Percentiles rank a stretch among this genome's conserved stretches.
Evolutionary conservation across 2,329 filamentous ascomycete genomes (phyloP).

Genomic region (Calonectria montana): DNA sequence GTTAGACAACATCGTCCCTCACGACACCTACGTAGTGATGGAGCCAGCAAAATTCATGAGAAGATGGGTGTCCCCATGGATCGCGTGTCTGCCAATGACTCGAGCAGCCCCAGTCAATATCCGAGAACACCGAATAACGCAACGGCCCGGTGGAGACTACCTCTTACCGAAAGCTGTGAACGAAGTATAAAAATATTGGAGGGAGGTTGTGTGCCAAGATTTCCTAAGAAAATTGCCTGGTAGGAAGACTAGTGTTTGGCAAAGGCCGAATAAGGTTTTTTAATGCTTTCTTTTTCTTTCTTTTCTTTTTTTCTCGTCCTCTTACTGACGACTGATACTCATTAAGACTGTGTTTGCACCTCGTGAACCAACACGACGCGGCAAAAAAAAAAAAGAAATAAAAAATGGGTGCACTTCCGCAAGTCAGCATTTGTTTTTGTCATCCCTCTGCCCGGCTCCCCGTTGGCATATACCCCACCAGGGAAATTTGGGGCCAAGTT

Average conservation of each 20-base stretch:
- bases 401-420: background rate
- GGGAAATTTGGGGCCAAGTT: constrained; percentile 7
- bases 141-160: background rate
- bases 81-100: background rate
- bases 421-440: constrained; percentile 2
- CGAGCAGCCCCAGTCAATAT: constrained; percentile 8
- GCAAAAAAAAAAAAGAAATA: background rate
- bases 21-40: constrained; percentile 38
- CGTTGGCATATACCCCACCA: background rate
- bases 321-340: background rate
- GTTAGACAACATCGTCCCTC: constrained; percentile 7
- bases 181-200: background rate
- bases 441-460: background rate
- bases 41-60: constrained; percentile 30
- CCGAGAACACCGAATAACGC: constrained; percentile 3
- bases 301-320: background rate
- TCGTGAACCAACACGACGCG: background rate
- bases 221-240: background rate
- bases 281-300: background rate
- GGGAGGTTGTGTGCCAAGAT: background rate
- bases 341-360: background rate
- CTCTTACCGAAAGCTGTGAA: background rate
- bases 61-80: constrained; percentile 16
- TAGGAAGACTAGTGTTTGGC: background rate
- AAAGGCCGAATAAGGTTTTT: background rate